Percentiles rank a stretch among this genome's conserved stretches.
phyloP scores from a whole-genome alignment of 345 rosid species.

The Reutealis trisperma region DNA sequence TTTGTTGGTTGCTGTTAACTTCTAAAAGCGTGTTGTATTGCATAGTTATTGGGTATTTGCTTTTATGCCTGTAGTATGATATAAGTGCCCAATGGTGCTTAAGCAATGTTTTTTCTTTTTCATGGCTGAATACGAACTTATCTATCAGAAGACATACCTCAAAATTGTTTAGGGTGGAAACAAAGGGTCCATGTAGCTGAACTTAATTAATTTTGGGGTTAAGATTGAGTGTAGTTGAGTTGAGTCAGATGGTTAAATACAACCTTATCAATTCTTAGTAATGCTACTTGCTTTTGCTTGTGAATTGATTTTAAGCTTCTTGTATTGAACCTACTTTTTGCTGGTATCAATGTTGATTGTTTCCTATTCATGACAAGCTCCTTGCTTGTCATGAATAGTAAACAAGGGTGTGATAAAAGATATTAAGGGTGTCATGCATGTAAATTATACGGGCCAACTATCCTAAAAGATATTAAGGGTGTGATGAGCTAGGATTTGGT shows the following conservation, averaged over 20 bases:
- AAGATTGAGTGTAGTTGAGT: no score
- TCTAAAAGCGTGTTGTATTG: neutral
- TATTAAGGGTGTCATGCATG: no score
- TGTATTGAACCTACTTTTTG: neutral
- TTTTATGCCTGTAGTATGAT: neutral
- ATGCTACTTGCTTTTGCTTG: neutral
- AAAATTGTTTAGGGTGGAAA: no score
- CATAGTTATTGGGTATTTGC: neutral
- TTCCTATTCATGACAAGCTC: no score
- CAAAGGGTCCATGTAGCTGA: no score
- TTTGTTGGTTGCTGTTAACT: neutral
- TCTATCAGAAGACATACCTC: no score
- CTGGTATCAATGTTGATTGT: neutral
- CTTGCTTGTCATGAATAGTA: no score
- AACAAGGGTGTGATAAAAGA: no score
- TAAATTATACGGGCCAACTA: neutral
- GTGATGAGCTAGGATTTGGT: neutral
- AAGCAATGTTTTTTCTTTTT: neutral
- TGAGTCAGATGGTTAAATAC: no score
- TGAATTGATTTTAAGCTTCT: neutral
- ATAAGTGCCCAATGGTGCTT: neutral
- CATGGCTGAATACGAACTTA: no score
- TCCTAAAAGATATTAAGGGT: neutral
- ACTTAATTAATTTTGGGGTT: no score
- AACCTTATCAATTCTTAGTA: neutral